These are phyloP conservation scores for Crithidia bombi DNA, from an alignment of 208 protist species.

Conservation along the genomic window DNA sequence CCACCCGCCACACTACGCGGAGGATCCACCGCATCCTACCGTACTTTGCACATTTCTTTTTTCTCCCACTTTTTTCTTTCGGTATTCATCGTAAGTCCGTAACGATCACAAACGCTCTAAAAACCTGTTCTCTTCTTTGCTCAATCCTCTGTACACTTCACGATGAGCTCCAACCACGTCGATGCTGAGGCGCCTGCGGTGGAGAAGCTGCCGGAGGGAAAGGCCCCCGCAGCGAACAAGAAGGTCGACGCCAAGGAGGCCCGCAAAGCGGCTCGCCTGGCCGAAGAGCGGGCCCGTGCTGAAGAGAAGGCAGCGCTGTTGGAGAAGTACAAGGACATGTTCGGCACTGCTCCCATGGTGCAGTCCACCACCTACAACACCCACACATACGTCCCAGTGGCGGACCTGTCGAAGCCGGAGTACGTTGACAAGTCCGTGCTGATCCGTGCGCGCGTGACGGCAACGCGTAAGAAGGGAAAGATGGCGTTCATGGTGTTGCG, in stretches of 20 bases:
- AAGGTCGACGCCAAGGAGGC: slow-evolving; percentile 85
- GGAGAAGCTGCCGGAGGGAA: slow-evolving; percentile 13
- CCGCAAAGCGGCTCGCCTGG: slow-evolving; percentile 82
- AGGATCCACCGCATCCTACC: too few species aligned
- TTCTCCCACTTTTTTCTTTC: slow-evolving; percentile 25
- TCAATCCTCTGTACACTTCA: background rate
- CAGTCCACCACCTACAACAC: slow-evolving; percentile 82
- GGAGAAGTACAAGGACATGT: slow-evolving; percentile 75
- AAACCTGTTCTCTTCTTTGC: slow-evolving; percentile 17
- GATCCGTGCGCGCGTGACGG: slow-evolving; percentile 86
- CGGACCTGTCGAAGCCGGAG: slow-evolving; percentile 43
- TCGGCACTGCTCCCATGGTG: slow-evolving; percentile 71
- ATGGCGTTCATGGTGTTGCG: slow-evolving; percentile 92
- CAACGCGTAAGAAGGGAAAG: slow-evolving; percentile 92
- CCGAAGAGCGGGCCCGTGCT: slow-evolving; percentile 81
- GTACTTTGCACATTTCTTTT: too few species aligned
- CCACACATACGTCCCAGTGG: slow-evolving; percentile 52
- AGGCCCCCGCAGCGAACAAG: slow-evolving; percentile 24
- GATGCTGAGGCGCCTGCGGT: slow-evolving; percentile 21
- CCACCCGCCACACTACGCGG: too few species aligned
- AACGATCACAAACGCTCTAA: too few species aligned
- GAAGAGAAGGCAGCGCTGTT: slow-evolving; percentile 86
- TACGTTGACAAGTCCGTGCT: slow-evolving; percentile 57
- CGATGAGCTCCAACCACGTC: slow-evolving; percentile 38
- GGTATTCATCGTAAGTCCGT: background rate